Evolutionary conservation across 2,329 filamentous ascomycete genomes (phyloP), one percentile per base, ranked within the genome.

Genomic region (Calonectria fujianensis): DNA sequence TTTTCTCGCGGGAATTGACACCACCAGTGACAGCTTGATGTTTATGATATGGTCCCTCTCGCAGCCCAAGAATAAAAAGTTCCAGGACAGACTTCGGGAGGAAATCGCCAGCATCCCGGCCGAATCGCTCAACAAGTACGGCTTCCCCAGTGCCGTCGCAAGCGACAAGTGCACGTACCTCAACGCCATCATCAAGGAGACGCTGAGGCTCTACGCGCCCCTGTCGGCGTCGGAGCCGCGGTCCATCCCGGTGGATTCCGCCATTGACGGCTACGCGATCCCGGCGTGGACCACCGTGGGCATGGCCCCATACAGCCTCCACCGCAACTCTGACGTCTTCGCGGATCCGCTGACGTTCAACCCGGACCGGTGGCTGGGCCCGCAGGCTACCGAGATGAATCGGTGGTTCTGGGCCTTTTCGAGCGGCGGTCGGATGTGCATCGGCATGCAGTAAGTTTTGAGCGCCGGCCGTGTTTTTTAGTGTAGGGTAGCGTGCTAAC

Each of bases 1-100:
- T 73, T 84, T 91, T 16, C 82, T 89, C 0, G 89, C 89, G 0
- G 89, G 89, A 0, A 89, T 90, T 13, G 88, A 90, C 72, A 91
- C 89, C 0, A 90, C 88, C 0, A 87, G 87, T 31, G 88, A 91
- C 65, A 88, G 88, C 0, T 74, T 89, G 2, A 89, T 89, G 85
- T 90, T 89, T 73, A 79, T 87, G 0, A 82, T 90, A 18, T 90
- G 88, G 87, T 82, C 86, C 0, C 83, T 91, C 0, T 90, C 89
- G 0, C 82, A 84, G 1, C 86, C 86, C 0, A 82, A 85, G 39
- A 84, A 89, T 65, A 68, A 77, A 7, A 70, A 75, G 10, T 86
- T 85, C n/a, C 89, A 91, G 78, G 76, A 86, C 1, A 85, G 82
- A 11, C 80, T 91, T 3, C 81, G 84, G 11, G 78, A 83, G 4